Percentiles rank a stretch among this genome's conserved stretches.
phyloP scores from a whole-genome alignment of 225 moss, liverwort and hornwort species.

The Pleurozium schreberi region DNA sequence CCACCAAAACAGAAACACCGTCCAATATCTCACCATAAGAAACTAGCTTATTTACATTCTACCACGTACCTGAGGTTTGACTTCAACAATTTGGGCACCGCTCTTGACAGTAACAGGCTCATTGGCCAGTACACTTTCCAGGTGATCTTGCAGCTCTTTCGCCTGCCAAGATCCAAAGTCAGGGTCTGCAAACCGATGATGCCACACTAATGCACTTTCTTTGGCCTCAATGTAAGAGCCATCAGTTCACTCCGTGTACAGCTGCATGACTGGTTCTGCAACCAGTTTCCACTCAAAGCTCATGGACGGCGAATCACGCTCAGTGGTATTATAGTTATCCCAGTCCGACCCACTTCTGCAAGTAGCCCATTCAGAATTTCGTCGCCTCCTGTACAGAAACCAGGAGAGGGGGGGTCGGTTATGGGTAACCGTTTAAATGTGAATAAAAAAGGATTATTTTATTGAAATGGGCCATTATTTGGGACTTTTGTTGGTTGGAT shows the following conservation, averaged over 20 bases:
- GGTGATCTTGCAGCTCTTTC: slow-evolving; percentile 80
- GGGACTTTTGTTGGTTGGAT: neutral
- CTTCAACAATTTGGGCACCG: slow-evolving; percentile 88
- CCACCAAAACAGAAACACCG: neutral
- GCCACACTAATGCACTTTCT: slow-evolving; percentile 91
- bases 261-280: slow-evolving; percentile 66
- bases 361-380: slow-evolving; percentile 25
- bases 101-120: slow-evolving; percentile 85
- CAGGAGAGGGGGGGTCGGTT: neutral
- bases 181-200: slow-evolving; percentile 76
- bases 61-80: slow-evolving; percentile 73
- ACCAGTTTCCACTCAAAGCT: slow-evolving; percentile 80
- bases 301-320: slow-evolving; percentile 22
- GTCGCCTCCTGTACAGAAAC: slow-evolving; percentile 19
- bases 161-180: slow-evolving; percentile 98
- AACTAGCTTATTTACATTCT: neutral
- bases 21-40: neutral
- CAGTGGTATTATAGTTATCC: slow-evolving; percentile 1
- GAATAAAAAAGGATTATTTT: neutral
- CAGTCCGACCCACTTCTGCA: slow-evolving; percentile 52
- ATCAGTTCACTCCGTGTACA: slow-evolving; percentile 81
- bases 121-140: slow-evolving; percentile 86
- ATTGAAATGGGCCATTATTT: neutral
- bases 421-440: neutral
- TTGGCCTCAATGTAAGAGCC: slow-evolving; percentile 79